Base-by-base conservation (phyloP, 192 early-diverging fungal species). In the Haplosporangium gracile region DNA sequence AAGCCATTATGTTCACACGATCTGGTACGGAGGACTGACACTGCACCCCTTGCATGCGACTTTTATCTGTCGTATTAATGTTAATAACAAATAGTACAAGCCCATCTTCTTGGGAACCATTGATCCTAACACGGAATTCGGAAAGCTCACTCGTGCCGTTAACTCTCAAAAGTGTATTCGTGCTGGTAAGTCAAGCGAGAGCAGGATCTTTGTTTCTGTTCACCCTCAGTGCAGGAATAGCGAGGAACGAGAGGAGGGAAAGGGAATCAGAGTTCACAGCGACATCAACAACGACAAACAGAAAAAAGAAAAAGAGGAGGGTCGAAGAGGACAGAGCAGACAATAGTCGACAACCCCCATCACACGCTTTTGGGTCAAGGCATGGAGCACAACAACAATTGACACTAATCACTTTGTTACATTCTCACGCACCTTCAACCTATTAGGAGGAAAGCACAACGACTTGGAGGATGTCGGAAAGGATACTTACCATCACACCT, bases 141-240 rank as follows among this genome's bases (percentile, higher is more conserved):
- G 94, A 78, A 98, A 96, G 88, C 93, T 97, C 72, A 95, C 92
- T 45, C 93, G 97, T 77, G 97, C 97, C n/a, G 94, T 93, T 82
- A 98, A 99, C 93, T 95, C 95, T 51, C 98, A 99, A 92, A 99
- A 99, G 90, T 99, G 98, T 91, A 99, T 99, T 87, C 95, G 98
- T 88, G 98, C 98, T 24, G 98, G 98, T 96, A 91, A 72, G 81
- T 63, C 73, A 24, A 22, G 68, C 43, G 42, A 49, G 5, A 55
- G 18, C 72, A 13, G 34, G 70, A 10, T 57, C 47, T 36, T 26
- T 60, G 45, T 42, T 20, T 32, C 34, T 22, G 24, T 55, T 69
- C 38, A 18, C 38, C 11, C 7, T 72, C 40, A 57, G 55, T 32
- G 75, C 29, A 29, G 68, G 40, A 38, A 45, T 29, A 2, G n/a